These are phyloP conservation scores for Rosa multiflora DNA, from an alignment of 306 rosid genomes.

Conservation along the genomic window DNA sequence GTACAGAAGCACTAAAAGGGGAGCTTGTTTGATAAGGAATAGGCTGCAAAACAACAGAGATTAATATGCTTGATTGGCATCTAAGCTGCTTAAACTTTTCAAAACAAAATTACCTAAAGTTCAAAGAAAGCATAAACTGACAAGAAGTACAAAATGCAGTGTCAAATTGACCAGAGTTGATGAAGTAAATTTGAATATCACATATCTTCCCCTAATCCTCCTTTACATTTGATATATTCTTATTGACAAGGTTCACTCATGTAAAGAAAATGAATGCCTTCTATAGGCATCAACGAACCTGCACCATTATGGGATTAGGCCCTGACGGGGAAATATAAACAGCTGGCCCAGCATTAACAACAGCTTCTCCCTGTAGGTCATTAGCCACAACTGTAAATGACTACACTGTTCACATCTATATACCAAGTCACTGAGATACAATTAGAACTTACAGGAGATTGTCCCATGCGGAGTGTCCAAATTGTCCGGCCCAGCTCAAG, in stretches of 20 bases:
- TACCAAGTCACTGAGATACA: constrained; percentile 20
- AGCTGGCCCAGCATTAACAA: constrained; percentile 92
- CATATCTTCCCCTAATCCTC: background rate
- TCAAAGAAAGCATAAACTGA: background rate
- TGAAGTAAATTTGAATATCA: background rate
- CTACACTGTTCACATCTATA: constrained; percentile 19
- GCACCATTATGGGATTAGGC: constrained; percentile 98
- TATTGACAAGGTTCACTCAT: background rate
- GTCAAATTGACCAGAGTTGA: background rate
- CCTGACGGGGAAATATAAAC: constrained; percentile 93
- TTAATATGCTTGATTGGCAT: background rate
- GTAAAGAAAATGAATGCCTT: background rate
- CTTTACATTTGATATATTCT: background rate
- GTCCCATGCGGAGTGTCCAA: constrained; percentile 89
- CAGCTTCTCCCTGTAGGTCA: constrained; percentile 69
- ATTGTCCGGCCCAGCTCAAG: constrained; percentile 99
- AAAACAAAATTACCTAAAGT: background rate
- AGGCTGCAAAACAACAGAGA: constrained; percentile 61
- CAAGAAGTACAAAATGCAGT: background rate
- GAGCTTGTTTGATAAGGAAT: constrained; percentile 84
- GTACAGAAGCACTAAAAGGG: constrained; percentile 63
- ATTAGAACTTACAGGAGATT: constrained; percentile 65
- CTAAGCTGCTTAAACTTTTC: background rate
- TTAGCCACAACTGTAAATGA: constrained; percentile 18
- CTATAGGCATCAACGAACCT: constrained; percentile 56